Base-by-base conservation (phyloP, 192 early-diverging fungal species). In the Blastocladiella britannica region DNA sequence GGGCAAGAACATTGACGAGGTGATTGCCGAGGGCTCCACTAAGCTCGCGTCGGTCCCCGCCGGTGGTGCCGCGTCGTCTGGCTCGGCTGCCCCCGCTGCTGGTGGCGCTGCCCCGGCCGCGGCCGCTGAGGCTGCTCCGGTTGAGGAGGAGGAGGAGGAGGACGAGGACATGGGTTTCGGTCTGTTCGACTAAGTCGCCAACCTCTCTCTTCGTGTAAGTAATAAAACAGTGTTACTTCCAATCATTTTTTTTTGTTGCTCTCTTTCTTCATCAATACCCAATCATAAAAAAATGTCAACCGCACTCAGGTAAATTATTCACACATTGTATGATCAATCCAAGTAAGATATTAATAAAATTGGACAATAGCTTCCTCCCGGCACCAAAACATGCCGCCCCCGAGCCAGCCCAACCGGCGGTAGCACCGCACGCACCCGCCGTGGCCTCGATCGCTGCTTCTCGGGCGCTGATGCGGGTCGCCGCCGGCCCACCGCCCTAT, bases 101-200 rank as follows among this genome's bases (percentile, higher is more conserved):
- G 82, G 62, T 62, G 81, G 71, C 71, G 72, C 74, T 61, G 81
- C 65, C 62, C 79, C 70, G 55, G 81, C 73, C 60, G 83, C 76
- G 56, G 82, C 67, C 55, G 78, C 65, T 28, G 75, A 60, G 55
- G 58, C 69, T 61, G 66, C 72, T 63, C 55, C 55, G 24, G 72
- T 59, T 20, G 83, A 85, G 72, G 82, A 86, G 65, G 76, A 83
- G 64, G 84, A 88, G 78, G 87, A 86, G 75, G 86, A 88, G 72
- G 84, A 92, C 65, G 90, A 96, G 73, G 85, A 87, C 66, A 93
- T 93, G 89, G 89, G 87, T 66, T 86, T 93, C 73, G 89, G 89
- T 87, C 85, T 93, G 64, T 93, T 93, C 78, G 90, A 93, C 79
- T 93, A 93, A 87, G 72, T n/a, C n/a, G n/a, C n/a, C n/a, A n/a